Percentiles rank a stretch among this genome's conserved stretches.
Evolutionary conservation across 768 basidiomycete species (phyloP).

Genomic region (Amylocystis lapponica): DNA sequence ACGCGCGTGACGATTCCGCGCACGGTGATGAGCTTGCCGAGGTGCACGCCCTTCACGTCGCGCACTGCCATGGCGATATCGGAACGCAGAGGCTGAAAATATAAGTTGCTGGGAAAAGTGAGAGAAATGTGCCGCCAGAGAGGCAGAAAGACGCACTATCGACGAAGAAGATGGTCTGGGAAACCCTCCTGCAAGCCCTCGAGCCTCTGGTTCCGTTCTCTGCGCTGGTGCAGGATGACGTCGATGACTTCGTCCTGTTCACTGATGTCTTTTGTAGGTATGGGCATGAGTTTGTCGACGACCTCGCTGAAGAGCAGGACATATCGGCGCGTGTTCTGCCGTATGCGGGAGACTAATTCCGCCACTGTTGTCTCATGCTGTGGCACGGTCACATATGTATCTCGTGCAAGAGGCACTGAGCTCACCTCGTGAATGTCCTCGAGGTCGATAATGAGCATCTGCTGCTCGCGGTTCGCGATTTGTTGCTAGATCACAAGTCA

Average conservation of each 20-base stretch:
- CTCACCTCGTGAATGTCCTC: conserved; percentile 78
- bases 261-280: conserved; percentile 83
- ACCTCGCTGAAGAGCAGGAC: conserved; percentile 84
- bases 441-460: conserved; percentile 82
- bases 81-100: conserved; percentile 82
- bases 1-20: conserved; percentile 98
- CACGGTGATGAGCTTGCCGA: conserved; percentile 93
- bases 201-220: conserved; percentile 79
- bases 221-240: conserved; percentile 90
- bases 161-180: conserved; percentile 83
- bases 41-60: conserved; percentile 76
- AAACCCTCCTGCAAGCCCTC: conserved; percentile 75
- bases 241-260: conserved; percentile 94
- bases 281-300: conserved; percentile 85
- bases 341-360: conserved; percentile 78
- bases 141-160: conserved; percentile 70
- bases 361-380: conserved; percentile 65
- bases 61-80: conserved; percentile 83
- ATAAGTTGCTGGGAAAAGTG: conserved; percentile 66
- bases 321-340: conserved; percentile 85
- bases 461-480: conserved; percentile 89
- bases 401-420: conserved; percentile 3
- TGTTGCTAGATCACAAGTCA: conserved; percentile 56
- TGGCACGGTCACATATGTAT: too few relatives aligned
- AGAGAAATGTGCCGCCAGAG: conserved; percentile 1